Evolutionary conservation across 1,284 basidiomycete genomes (phyloP).

Genomic region (Cystobasidium pallidum): DNA sequence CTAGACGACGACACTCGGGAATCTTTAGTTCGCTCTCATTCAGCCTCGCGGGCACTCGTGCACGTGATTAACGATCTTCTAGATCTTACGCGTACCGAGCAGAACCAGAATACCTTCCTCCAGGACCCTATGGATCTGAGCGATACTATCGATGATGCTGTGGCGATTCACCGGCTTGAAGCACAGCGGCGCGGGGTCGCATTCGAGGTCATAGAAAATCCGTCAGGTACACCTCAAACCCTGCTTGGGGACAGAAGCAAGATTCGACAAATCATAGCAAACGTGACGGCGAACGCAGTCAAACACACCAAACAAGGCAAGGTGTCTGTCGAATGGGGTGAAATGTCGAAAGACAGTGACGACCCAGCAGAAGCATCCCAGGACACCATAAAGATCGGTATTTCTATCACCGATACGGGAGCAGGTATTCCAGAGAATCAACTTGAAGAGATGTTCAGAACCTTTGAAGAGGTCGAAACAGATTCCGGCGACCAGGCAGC

Average conservation of each 20-base stretch:
- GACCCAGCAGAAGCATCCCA: slow-evolving; percentile 44
- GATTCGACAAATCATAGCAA: slow-evolving; percentile 78
- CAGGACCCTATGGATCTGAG: slow-evolving; percentile 79
- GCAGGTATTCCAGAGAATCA: slow-evolving; percentile 72
- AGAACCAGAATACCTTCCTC: slow-evolving; percentile 75
- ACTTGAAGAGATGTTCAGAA: slow-evolving; percentile 79
- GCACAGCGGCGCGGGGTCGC: slow-evolving; percentile 68
- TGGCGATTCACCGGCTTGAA: slow-evolving; percentile 66
- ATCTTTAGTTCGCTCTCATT: slow-evolving; percentile 76
- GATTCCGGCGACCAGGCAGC: slow-evolving; percentile 48
- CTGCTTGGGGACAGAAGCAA: slow-evolving; percentile 61
- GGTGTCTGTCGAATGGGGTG: slow-evolving; percentile 52
- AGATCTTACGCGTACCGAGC: slow-evolving; percentile 80
- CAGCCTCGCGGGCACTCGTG: slow-evolving; percentile 69
- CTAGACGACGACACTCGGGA: slow-evolving; percentile 77
- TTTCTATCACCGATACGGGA: slow-evolving; percentile 48
- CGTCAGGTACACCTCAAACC: slow-evolving; percentile 49
- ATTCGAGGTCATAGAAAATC: slow-evolving; percentile 63
- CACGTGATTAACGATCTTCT: slow-evolving; percentile 82
- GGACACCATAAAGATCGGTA: slow-evolving; percentile 64
- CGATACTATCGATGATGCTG: slow-evolving; percentile 70
- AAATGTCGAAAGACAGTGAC: slow-evolving; percentile 45
- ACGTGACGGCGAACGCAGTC: slow-evolving; percentile 81
- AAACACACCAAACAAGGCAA: slow-evolving; percentile 67
- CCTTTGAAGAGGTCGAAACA: slow-evolving; percentile 81